These are phyloP conservation scores for Macrotyloma uniflorum DNA, from an alignment of 306 rosid genomes.

Conservation along the genomic window DNA sequence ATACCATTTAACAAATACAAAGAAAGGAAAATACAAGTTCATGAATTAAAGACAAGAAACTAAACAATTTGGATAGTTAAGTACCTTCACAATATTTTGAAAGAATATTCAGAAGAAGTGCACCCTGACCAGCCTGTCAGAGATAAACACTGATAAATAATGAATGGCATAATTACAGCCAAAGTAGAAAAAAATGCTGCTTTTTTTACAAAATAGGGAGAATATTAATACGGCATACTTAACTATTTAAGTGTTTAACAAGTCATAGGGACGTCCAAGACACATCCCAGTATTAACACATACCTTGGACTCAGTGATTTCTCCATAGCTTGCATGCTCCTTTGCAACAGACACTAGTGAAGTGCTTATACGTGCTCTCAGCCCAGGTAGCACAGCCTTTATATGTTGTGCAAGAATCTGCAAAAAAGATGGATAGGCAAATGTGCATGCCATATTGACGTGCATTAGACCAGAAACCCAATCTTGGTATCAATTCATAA, in stretches of 20 bases:
- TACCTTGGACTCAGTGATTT: conserved; percentile 92
- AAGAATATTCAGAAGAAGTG: conserved; percentile 93
- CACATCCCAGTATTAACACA: conserved; percentile 23
- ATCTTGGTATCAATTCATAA: conserved; percentile 7
- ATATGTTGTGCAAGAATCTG: conserved; percentile 95
- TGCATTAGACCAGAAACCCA: conserved; percentile 30
- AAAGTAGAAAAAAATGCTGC: conserved; percentile 20
- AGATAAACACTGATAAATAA: conserved; percentile 28
- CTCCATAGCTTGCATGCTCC: conserved; percentile 97
- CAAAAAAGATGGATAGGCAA: conserved; percentile 34
- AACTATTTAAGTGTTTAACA: conserved; percentile 14
- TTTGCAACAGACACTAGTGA: conserved; percentile 86
- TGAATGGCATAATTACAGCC: conserved; percentile 7
- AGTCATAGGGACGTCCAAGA: conserved; percentile 16
- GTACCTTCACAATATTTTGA: conserved; percentile 93
- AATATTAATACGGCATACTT: conserved; percentile 6
- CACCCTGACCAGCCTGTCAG: conserved; percentile 94
- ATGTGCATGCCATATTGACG: conserved; percentile 3
- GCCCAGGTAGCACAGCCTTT: conserved; percentile 83
- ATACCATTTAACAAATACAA: neutral
- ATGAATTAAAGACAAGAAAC: conserved; percentile 26
- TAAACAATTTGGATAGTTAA: conserved; percentile 26
- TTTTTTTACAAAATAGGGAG: conserved; percentile 10
- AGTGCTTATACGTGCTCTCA: conserved; percentile 89
- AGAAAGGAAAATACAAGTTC: neutral